These are phyloP conservation scores for Phytophthora syringae DNA, from an alignment of 352 stramenopile species.

Conservation along the genomic window DNA sequence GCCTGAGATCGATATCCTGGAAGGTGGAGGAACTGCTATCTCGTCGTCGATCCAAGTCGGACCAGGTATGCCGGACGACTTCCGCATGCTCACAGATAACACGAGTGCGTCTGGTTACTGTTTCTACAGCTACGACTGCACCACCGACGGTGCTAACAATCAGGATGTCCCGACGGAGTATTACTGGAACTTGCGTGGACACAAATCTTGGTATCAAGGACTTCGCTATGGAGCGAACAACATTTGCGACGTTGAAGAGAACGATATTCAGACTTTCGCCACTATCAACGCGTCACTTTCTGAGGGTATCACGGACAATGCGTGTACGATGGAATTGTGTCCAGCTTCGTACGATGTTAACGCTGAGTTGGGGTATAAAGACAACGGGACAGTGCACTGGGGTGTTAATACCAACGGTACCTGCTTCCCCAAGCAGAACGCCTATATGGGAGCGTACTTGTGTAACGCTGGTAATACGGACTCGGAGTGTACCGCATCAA, in stretches of 20 bases:
- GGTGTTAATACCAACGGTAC: constrained; percentile 53
- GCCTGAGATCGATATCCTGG: constrained; percentile 97
- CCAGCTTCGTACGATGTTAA: constrained; percentile 73
- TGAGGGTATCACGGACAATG: constrained; percentile 55
- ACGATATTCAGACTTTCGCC: constrained; percentile 44
- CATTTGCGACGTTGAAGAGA: constrained; percentile 41
- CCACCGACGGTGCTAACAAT: constrained; percentile 48
- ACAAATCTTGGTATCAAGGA: constrained; percentile 80
- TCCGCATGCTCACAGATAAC: constrained; percentile 43
- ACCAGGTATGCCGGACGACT: constrained; percentile 66
- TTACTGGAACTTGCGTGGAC: constrained; percentile 50
- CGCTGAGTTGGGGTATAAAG: constrained; percentile 46
- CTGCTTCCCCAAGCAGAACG: constrained; percentile 58
- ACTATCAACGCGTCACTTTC: constrained; percentile 50
- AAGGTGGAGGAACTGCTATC: constrained; percentile 74
- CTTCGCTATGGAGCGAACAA: constrained; percentile 70
- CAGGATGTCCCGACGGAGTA: constrained; percentile 50
- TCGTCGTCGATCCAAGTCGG: constrained; percentile 92
- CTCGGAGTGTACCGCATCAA: constrained; percentile 27
- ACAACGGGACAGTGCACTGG: constrained; percentile 46
- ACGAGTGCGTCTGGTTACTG: constrained; percentile 35
- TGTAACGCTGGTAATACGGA: constrained; percentile 55
- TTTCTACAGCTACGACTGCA: constrained; percentile 55
- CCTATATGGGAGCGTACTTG: constrained; percentile 54
- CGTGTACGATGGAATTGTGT: constrained; percentile 52